Conservation (phyloP, 441 rosid genomes). For the Populus hybrid region DNA sequence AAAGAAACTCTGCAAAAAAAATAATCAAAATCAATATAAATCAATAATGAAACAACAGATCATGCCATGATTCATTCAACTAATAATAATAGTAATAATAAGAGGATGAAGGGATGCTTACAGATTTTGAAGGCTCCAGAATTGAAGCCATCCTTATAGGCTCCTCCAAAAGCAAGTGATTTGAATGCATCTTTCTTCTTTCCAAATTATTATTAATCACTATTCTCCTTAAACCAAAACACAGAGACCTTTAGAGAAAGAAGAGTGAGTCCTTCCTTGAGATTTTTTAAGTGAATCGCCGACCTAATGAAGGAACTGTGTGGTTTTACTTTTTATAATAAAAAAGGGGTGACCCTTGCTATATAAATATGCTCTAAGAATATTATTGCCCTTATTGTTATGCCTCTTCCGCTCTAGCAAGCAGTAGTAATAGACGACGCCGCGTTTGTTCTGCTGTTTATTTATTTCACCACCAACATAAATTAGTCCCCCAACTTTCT, state of each 20-base stretch:
- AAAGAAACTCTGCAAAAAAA: constrained; percentile 64
- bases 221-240: neutral
- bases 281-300: constrained; percentile 3
- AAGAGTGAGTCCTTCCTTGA: neutral
- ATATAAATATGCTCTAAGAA: neutral
- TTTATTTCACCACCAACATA: neutral
- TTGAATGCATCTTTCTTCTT: constrained; percentile 60
- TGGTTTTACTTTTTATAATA: neutral
- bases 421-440: neutral
- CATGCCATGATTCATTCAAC: neutral
- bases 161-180: constrained; percentile 88
- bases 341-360: neutral
- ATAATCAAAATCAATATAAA: constrained; percentile 1
- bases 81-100: neutral
- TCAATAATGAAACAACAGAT: neutral
- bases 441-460: no score
- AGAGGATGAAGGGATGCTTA: constrained; percentile 29
- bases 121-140: constrained; percentile 86
- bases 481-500: neutral
- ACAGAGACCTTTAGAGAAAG: constrained; percentile 5
- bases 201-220: neutral
- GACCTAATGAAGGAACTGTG: neutral
- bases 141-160: constrained; percentile 98
- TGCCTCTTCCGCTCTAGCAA: neutral
- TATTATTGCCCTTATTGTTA: no score